Percentiles rank a stretch among this genome's conserved stretches.
Evolutionary conservation across 306 rosid species (phyloP).

Genomic region (Dalbergia cultrata): DNA sequence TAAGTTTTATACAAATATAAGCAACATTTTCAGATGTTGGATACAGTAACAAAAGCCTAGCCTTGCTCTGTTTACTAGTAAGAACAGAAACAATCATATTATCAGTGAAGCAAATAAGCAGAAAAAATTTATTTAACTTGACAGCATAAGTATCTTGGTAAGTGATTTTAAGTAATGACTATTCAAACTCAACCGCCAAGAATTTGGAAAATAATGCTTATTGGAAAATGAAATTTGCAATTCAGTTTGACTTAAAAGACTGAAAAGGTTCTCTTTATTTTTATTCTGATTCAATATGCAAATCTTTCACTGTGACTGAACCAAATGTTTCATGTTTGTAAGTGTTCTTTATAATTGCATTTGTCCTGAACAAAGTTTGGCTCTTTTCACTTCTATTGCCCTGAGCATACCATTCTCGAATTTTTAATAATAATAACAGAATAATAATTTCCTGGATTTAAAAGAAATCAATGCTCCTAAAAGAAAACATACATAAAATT

Average conservation of each 20-base stretch:
- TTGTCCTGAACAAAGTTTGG: background rate
- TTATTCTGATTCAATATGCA: background rate
- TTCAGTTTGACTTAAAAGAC: slow-evolving; percentile 6
- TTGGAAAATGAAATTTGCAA: background rate
- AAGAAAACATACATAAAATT: slow-evolving; percentile 20
- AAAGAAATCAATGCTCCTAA: slow-evolving; percentile 29
- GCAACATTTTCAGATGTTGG: slow-evolving; percentile 13
- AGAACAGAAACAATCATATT: too few relatives aligned
- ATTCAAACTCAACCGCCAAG: slow-evolving; percentile 28
- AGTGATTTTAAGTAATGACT: slow-evolving; percentile 7
- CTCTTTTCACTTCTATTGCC: background rate
- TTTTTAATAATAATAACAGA: background rate
- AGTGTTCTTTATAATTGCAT: background rate
- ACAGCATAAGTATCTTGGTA: slow-evolving; percentile 8
- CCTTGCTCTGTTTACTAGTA: too few relatives aligned
- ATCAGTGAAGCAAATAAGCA: background rate
- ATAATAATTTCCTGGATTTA: slow-evolving; percentile 13
- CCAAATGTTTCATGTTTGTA: slow-evolving; percentile 1
- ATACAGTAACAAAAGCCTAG: too few relatives aligned
- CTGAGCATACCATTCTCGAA: background rate
- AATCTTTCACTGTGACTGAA: background rate
- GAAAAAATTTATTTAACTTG: slow-evolving; percentile 23
- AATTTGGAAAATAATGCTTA: slow-evolving; percentile 7
- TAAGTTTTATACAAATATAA: background rate
- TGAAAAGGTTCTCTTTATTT: background rate